These are phyloP conservation scores for Melampsora americana DNA, from an alignment of 1,284 basidiomycete species.

Conservation along the genomic window DNA sequence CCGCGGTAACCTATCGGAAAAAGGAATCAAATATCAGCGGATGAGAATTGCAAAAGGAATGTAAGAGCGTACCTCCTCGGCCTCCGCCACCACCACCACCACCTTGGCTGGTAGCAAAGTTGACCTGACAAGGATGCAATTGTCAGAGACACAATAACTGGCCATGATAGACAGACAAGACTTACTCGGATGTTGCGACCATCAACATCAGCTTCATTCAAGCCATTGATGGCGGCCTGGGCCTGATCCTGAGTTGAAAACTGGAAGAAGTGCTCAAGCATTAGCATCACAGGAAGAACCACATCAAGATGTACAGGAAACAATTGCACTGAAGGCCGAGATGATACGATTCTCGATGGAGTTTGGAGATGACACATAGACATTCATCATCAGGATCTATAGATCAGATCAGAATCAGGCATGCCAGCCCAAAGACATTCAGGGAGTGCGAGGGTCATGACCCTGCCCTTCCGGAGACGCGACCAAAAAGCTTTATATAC, in stretches of 20 bases:
- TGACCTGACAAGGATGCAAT: constrained; percentile 59
- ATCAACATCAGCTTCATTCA: constrained; percentile 92
- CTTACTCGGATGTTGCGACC: constrained; percentile 69
- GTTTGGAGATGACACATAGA: background rate
- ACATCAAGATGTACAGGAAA: background rate
- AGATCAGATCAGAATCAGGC: background rate
- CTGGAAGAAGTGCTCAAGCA: background rate
- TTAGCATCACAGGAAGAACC: background rate
- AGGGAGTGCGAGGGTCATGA: background rate
- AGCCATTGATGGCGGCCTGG: constrained; percentile 68
- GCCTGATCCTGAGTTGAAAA: constrained; percentile 64
- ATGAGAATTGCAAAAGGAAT: too few species aligned
- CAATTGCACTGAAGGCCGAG: background rate
- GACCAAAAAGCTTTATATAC: constrained; percentile 38
- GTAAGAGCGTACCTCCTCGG: too few species aligned
- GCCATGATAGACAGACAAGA: background rate
- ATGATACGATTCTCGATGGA: background rate
- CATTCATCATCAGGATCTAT: background rate
- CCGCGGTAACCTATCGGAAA: too few species aligned
- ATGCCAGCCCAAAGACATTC: background rate
- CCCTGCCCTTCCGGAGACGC: constrained; percentile 33
- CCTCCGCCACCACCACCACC: constrained; percentile 52
- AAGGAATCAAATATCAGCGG: too few species aligned
- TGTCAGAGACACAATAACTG: background rate
- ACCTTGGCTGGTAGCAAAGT: constrained; percentile 71